Evolutionary conservation across 257 asterid species (phyloP).

Genomic region (Solanum etuberosum): DNA sequence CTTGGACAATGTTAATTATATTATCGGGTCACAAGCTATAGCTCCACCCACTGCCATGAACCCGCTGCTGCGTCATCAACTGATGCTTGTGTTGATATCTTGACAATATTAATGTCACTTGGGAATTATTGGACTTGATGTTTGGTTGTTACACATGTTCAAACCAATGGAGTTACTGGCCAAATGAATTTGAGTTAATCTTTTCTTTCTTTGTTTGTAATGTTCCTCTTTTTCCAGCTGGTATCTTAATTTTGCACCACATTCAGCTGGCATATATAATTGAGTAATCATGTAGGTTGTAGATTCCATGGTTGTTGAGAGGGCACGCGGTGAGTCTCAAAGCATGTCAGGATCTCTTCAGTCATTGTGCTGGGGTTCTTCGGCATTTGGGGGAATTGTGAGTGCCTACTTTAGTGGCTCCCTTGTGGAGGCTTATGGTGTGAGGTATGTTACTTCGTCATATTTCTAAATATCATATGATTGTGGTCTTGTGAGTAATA

Average conservation of each 20-base stretch:
- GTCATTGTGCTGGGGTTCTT: conserved; percentile 98
- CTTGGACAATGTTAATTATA: background rate
- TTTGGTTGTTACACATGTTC: background rate
- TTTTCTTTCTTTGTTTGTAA: background rate
- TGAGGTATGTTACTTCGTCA: conserved; percentile 45
- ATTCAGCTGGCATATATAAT: conserved; percentile 5
- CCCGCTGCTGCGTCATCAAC: background rate
- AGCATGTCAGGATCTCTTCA: conserved; percentile 97
- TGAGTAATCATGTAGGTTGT: conserved; percentile 57
- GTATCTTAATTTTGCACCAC: background rate
- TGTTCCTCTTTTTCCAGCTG: background rate
- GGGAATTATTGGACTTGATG: background rate
- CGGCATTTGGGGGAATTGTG: conserved; percentile 92
- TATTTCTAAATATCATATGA: background rate
- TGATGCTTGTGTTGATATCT: background rate
- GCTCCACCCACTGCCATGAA: background rate
- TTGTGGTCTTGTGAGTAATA: background rate
- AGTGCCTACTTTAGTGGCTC: conserved; percentile 99
- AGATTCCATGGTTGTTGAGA: conserved; percentile 98
- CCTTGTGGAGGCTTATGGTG: conserved; percentile 90
- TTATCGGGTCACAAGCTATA: background rate
- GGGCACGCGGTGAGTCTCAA: conserved; percentile 99
- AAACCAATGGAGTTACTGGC: background rate
- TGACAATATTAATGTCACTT: background rate
- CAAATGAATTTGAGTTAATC: background rate